Base-by-base conservation (phyloP, 2,329 filamentous ascomycete genomes). In the Colletotrichum nymphaeae region DNA sequence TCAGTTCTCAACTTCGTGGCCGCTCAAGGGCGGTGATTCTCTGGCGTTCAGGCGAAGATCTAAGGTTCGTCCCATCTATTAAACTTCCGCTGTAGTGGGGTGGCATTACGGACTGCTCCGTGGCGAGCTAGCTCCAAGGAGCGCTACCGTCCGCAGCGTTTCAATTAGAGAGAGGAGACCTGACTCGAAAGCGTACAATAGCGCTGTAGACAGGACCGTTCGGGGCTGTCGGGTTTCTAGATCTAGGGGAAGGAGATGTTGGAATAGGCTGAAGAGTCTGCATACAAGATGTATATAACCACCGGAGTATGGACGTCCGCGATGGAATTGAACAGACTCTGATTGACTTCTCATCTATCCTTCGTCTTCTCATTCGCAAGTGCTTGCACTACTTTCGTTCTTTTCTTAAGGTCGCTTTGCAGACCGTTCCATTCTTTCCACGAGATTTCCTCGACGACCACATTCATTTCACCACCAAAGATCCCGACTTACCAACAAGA, bases 331-430 rank as follows among this genome's bases (percentile, higher is more conserved):
- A 19, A 22, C n/a, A 1, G 1, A 11, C 5, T 7, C 14, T 8
- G 37, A n/a, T 6, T 19, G 1, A 12, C 16, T 42, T 57, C 42
- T 49, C 16, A 7, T 3, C 26, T 24, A 5, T 4, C 12, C 14
- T 22, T 35, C 30, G 22, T 8, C 14, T 24, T 42, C 22, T 46
- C 11, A 2, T 14, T 62, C 22, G 3, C 14, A 24, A 55, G 68
- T 71, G 68, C 68, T 67, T 56, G 66, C 59, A 69, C 65, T 64
- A 16, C 22, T 53, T 64, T 8, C 52, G 5, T 64, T 69, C 70
- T 63, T 59, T 72, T 37, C 28, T n/a, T 16, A 19, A 19, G 37
- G 30, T 59, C 53, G 63, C 14, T 7, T 56, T 24, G 42, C 49
- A 56, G 66, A 28, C 42, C 37, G 53, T 49, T 64, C 7, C 69